Evolutionary conservation across 257 asterid genomes (phyloP).

Genomic region (Fraxinus quadrangulata): DNA sequence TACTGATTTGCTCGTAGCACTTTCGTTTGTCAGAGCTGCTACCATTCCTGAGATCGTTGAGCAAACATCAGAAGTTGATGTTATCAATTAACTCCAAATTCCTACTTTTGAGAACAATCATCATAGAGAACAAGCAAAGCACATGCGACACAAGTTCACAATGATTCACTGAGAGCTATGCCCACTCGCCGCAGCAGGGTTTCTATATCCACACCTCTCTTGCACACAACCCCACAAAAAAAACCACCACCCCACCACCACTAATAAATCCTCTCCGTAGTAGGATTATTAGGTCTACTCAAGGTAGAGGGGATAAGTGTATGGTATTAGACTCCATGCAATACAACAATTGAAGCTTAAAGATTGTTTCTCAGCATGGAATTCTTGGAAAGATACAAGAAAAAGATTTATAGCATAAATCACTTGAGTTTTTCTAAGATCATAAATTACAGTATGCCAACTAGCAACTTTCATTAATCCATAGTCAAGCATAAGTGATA

Average conservation of each 20-base stretch:
- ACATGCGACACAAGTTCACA: background rate
- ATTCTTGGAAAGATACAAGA: background rate
- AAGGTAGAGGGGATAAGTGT: background rate
- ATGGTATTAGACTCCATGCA: no score
- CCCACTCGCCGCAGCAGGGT: background rate
- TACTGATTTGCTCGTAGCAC: slow-evolving; percentile 92
- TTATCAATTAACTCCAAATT: background rate
- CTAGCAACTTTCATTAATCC: background rate
- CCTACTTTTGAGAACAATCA: background rate
- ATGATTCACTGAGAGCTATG: background rate
- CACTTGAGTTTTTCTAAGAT: background rate
- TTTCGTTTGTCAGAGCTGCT: slow-evolving; percentile 89
- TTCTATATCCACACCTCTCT: background rate
- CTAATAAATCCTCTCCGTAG: no score
- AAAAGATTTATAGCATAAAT: background rate
- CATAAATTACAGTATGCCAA: background rate
- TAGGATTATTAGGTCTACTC: background rate
- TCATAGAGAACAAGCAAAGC: background rate
- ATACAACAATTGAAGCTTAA: background rate
- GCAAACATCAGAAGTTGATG: background rate
- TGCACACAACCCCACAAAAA: background rate
- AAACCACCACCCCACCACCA: background rate
- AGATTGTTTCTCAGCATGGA: background rate
- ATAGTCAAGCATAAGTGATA: background rate
- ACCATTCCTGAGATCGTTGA: slow-evolving; percentile 64